Evolutionary conservation across 1,284 basidiomycete genomes (phyloP), one percentile per base, ranked within the genome.

Genomic region (Leccinum griseonigrum): DNA sequence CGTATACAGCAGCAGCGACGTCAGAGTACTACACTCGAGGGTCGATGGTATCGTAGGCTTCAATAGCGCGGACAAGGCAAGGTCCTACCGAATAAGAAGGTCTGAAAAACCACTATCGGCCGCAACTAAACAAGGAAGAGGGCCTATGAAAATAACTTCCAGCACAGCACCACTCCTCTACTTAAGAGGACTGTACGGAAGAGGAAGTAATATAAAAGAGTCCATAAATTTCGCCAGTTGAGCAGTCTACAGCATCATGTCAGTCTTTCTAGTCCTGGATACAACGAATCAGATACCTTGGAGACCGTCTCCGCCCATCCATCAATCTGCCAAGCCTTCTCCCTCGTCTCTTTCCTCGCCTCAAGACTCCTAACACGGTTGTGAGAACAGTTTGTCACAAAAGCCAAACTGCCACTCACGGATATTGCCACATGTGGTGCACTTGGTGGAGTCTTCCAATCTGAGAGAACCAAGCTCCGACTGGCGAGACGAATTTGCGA

Each of bases 381-480:
- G 53, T 74, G 60, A 70, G 66, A 63, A 60, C 13, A 11, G 29
- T 52, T 56, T 57, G 58, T n/a, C 36, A 51, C 31, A 57, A 60
- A 31, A 14, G 11, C 51, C 55, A 61, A 63, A 63, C 22, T 58
- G 40, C 54, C 57, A 82, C 91, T 72, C 69, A 93, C 90, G 89
- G 86, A 74, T 95, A 96, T 77, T 95, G 93, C 95, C 94, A 97
- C 77, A 97, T 83, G 77, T 97, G 94, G 73, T 96, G 91, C 18
- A 96, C 94, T 69, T 94, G 86, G 75, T 97, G 94, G 58, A 97
- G 79, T 60, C 90, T 84, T 52, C 96, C 95, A 53, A 96, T 83
- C 77, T 97, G 95, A 51, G 91, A 90, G 77, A 95, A 97, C 92
- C 94, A 97, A 14, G 95, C 95, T 52, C 94, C 95, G 10, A 96